Percentiles rank a stretch among this genome's conserved stretches.
phyloP scores from a whole-genome alignment of 2,329 filamentous ascomycete genomes.

The Venturia effusa region DNA sequence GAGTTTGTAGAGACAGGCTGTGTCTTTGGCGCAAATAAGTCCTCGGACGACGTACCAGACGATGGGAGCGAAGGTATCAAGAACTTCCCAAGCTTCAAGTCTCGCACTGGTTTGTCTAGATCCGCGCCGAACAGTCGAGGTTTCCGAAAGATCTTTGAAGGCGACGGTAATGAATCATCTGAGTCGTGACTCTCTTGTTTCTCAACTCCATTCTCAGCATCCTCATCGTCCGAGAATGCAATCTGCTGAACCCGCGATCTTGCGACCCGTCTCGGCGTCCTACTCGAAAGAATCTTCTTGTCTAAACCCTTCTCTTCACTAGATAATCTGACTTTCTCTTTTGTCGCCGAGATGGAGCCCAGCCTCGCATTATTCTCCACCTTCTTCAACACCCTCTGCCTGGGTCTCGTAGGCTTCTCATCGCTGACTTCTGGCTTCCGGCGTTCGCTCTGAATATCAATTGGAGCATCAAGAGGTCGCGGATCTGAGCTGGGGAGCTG shows the following conservation, averaged over 20 bases:
- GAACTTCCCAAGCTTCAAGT: neutral
- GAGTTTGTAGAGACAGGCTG: neutral
- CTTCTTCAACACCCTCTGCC: neutral
- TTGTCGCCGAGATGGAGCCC: neutral
- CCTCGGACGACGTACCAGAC: neutral
- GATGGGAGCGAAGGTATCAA: neutral
- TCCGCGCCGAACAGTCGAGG: neutral
- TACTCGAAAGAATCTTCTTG: neutral
- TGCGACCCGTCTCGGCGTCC: neutral
- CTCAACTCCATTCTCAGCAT: neutral
- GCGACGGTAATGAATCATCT: neutral
- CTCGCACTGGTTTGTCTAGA: neutral
- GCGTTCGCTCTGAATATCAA: neutral
- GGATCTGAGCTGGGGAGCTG: neutral
- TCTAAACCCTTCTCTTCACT: neutral
- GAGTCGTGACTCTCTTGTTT: conserved; percentile 1
- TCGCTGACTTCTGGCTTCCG: neutral
- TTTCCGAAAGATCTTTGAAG: neutral
- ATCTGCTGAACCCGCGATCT: neutral
- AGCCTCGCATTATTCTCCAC: conserved; percentile 1
- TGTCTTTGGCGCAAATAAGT: neutral
- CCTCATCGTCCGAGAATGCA: neutral
- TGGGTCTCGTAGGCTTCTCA: neutral
- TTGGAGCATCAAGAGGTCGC: neutral
- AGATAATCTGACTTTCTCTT: neutral